Evolutionary conservation across 345 rosid species (phyloP).

Genomic region (Lepidium didymum): DNA sequence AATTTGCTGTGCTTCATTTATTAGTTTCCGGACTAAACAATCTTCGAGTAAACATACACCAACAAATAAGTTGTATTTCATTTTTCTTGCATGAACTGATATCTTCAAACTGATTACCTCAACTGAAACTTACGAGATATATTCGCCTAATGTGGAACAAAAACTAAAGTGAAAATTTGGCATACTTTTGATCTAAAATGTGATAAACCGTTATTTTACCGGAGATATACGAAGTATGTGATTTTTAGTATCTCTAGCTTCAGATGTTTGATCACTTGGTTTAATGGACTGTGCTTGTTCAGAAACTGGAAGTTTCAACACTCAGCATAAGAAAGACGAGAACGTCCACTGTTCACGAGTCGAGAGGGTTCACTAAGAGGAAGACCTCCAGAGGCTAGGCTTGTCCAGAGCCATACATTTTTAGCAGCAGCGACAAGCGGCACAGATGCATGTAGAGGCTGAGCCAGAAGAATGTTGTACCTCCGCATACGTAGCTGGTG

Average conservation of each 20-base stretch:
- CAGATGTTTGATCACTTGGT: slow-evolving; percentile 22
- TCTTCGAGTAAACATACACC: not conserved
- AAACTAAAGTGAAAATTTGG: not conserved
- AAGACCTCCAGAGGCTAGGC: slow-evolving; percentile 57
- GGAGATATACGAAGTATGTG: slow-evolving; percentile 13
- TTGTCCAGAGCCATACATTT: slow-evolving; percentile 86
- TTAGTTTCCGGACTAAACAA: not conserved
- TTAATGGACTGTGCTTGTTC: slow-evolving; percentile 35
- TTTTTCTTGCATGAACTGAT: not conserved
- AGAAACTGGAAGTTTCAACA: slow-evolving; percentile 6
- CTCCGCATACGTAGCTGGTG: slow-evolving; percentile 89
- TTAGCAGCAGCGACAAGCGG: slow-evolving; percentile 82
- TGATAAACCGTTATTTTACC: not conserved
- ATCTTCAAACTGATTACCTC: not conserved
- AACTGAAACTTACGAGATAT: not conserved
- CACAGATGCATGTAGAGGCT: slow-evolving; percentile 15
- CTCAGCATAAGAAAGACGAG: slow-evolving; percentile 1
- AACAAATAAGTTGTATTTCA: not conserved
- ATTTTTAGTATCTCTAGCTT: slow-evolving; percentile 31
- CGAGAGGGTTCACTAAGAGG: slow-evolving; percentile 16
- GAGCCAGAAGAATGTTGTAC: slow-evolving; percentile 79
- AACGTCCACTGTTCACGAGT: slow-evolving; percentile 15
- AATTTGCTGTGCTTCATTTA: not conserved
- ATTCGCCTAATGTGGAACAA: not conserved
- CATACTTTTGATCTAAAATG: not conserved